Base-by-base conservation (phyloP, 116 monocot species). In the Papilionanthe hybrid region DNA sequence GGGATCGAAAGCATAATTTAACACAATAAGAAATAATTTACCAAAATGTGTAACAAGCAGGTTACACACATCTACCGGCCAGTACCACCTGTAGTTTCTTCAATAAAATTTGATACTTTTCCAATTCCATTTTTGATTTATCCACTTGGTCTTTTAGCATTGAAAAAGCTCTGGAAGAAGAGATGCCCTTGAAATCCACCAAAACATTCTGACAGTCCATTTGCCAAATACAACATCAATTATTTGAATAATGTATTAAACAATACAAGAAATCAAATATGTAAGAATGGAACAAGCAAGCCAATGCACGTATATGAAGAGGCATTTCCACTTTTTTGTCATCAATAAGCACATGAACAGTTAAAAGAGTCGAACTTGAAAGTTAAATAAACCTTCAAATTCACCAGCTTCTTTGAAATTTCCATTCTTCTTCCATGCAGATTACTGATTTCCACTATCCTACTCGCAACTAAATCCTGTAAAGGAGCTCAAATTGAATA, bases 81-180 rank as follows among this genome's bases (percentile, higher is more conserved):
- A 82, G 84, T 82, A 86, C 82, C 80, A 99, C 99, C 99, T 99
- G 99, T 81, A 99, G 84, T 87, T 99, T 95, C 83, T 93, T 91
- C 73, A 91, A 69, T 7, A 65, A 82, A 72, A 63, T 3, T 77
- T 66, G 83, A 68, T 47, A 92, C 47, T 86, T 81, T 80, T 94
- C 81, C 72, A 95, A 55, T 77, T 95, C 99, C 77, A 72, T 81
- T 75, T 85, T 92, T 84, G 90, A 90, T 72, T 88, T 88, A 81
- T 80, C 84, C 78, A 95, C 63, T 42, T 87, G 88, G 6, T 87
- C 85, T 75, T 55, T 83, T 45, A 93, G 79, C 47, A 85, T 83
- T 25, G 81, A 78, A 80, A 85, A 93, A 43, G 85, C 63, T 69
- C 83, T 84, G 32, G 94, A 92, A 43, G 95, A 91, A 76, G 79